Evolutionary conservation across 75 land plant species (phyloP).

Genomic region (Adiantum capillusveneris): DNA sequence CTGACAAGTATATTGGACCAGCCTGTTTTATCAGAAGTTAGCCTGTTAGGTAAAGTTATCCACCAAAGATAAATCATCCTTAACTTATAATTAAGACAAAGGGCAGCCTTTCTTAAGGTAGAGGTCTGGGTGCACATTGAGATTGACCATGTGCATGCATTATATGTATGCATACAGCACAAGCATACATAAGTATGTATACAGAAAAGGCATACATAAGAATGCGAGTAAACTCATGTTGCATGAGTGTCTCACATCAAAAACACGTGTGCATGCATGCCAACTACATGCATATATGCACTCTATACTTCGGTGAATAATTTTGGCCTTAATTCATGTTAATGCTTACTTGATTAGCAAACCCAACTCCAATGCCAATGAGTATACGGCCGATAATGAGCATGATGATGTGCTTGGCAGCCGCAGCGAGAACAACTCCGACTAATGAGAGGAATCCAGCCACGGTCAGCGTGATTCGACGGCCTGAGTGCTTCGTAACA

Average conservation of each 20-base stretch:
- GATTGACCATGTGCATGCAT: background rate
- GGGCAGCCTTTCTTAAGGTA: background rate
- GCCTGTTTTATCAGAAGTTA: slow-evolving; percentile 23
- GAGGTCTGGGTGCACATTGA: background rate
- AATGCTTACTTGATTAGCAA: slow-evolving; percentile 29
- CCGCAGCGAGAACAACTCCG: slow-evolving; percentile 29
- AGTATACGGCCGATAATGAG: slow-evolving; percentile 44
- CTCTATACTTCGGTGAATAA: too few relatives aligned
- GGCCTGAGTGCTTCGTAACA: slow-evolving; percentile 21
- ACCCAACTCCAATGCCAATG: slow-evolving; percentile 37
- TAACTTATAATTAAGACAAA: background rate
- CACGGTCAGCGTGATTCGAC: slow-evolving; percentile 25
- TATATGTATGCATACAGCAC: background rate
- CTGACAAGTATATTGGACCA: slow-evolving; percentile 41
- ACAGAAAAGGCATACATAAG: background rate
- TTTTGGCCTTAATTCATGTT: too few relatives aligned
- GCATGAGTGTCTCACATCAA: too few relatives aligned
- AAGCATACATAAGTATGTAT: background rate
- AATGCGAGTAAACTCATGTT: too few relatives aligned
- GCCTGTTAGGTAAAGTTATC: slow-evolving; percentile 3
- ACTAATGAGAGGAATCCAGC: slow-evolving; percentile 22
- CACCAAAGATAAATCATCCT: background rate
- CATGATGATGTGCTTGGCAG: slow-evolving; percentile 29
- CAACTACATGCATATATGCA: background rate
- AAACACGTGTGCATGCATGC: background rate